A percentile compares a stretch with the other conserved stretches of the same genome.
phyloP scores from a whole-genome alignment of 176 grass and related monocot genomes.

The Avena insularis region DNA sequence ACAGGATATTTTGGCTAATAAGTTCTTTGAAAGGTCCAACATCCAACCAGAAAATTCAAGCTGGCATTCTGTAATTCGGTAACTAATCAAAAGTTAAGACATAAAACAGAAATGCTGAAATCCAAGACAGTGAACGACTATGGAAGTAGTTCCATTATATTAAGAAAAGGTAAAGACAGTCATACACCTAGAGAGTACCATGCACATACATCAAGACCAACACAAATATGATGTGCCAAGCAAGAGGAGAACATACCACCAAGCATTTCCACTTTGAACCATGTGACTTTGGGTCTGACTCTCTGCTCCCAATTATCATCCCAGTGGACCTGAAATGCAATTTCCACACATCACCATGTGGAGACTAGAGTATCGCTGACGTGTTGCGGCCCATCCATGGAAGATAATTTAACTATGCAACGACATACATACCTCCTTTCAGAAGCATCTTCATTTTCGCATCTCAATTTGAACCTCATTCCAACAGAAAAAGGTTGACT shows the following conservation, averaged over 20 bases:
- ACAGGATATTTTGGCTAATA: neutral
- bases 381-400: neutral
- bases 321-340: conserved; percentile 66
- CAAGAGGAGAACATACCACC: conserved; percentile 53
- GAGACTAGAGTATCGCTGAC: neutral
- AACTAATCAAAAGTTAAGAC: conserved; percentile 12
- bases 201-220: conserved; percentile 10
- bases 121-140: neutral
- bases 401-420: conserved; percentile 27
- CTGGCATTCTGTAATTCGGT: neutral
- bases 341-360: neutral
- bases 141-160: conserved; percentile 5
- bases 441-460: conserved; percentile 75
- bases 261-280: conserved; percentile 97
- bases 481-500: conserved; percentile 67
- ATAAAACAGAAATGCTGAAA: conserved; percentile 12
- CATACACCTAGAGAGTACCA: conserved; percentile 3
- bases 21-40: neutral
- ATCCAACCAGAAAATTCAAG: neutral
- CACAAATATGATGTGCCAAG: conserved; percentile 20
- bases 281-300: conserved; percentile 70
- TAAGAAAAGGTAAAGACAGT: neutral
- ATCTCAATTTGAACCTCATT: conserved; percentile 81
- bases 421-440: conserved; percentile 59
- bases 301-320: conserved; percentile 75